Evolutionary conservation across 2,329 filamentous ascomycete species (phyloP), one percentile per base, ranked within the genome.

Genomic region (Xylariaceae sp.): DNA sequence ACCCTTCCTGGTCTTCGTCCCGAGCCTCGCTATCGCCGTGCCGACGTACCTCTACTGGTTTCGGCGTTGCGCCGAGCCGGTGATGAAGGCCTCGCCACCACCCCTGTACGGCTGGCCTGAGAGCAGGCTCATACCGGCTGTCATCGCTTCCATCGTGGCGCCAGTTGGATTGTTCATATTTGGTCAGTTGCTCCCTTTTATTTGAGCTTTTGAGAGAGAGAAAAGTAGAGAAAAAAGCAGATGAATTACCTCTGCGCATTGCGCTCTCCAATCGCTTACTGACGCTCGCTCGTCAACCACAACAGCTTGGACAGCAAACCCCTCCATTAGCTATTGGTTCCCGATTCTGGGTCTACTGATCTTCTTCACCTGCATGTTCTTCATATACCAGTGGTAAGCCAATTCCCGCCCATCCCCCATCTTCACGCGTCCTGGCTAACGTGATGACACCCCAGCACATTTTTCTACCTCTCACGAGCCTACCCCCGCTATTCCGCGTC

Each of bases 1-100:
- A 1, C 61, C 66, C 19, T 73, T 72, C 56, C 47, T 69, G 13
- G 62, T 59, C 43, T 65, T 71, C 47, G 49, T 67, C 13, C 63
- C 69, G 3, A 63, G 63, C 6, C 61, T 61, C 32, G 39, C 65
- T 1, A 50, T 71, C 30, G 63, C 56, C 1, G 53, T 66, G n/a
- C 41, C 50, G 6, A 44, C 60, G 16, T 70, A 67, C 43, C 53
- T 51, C 39, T 43, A 54, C 28, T 69, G 63, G 51, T 55, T 63
- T 40, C 57, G 61, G 42, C 61, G 53, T 42, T 57, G 48, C 44
- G 34, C 54, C 2, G 49, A 50, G 36, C 38, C 47, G 3, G 42
- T 39, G 31, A 49, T 49, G 49, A 44, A 41, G 19, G 42, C 30
- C 19, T 39, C 46, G n/a, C 34, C 41, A 2, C 47, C 49, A 19